phyloP scores from a whole-genome alignment of 2,329 filamentous ascomycete species.

The Penicillium sp. region DNA sequence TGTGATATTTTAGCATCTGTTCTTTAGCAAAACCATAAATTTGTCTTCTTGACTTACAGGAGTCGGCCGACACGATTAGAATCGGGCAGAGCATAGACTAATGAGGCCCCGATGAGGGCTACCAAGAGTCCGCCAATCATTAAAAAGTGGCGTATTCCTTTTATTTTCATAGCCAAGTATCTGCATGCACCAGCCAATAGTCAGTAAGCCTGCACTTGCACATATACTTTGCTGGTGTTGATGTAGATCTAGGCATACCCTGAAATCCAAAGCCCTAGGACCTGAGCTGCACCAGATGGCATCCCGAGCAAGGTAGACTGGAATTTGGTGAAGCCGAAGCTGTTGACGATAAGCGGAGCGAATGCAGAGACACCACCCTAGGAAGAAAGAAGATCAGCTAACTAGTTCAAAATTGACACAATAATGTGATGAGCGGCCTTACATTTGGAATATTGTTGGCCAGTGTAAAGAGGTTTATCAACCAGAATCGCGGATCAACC shows the following conservation, averaged over 20 bases:
- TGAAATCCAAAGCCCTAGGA: conserved; percentile 50
- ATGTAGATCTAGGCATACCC: neutral
- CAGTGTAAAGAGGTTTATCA: neutral
- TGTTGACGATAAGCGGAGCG: conserved; percentile 58
- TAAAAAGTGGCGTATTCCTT: neutral
- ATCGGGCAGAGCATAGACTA: conserved; percentile 67
- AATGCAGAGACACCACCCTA: conserved; percentile 33
- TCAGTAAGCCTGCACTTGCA: conserved; percentile 40
- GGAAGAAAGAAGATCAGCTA: neutral
- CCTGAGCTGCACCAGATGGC: conserved; percentile 62
- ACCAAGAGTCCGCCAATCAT: conserved; percentile 39
- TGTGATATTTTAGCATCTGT: conserved; percentile 32
- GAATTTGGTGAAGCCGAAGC: conserved; percentile 59
- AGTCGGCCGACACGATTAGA: conserved; percentile 41
- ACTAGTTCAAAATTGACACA: neutral
- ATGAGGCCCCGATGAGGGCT: conserved; percentile 67
- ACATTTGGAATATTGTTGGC: neutral
- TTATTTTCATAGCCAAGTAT: neutral
- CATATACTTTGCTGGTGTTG: conserved; percentile 22
- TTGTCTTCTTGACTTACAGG: neutral
- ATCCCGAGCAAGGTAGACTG: conserved; percentile 65
- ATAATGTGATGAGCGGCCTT: neutral
- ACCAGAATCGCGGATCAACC: conserved; percentile 13
- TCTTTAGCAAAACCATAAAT: conserved; percentile 51
- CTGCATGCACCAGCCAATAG: conserved; percentile 30